Conservation (phyloP, 2,329 filamentous ascomycete species). For the Pseudodiploospora longispora region DNA sequence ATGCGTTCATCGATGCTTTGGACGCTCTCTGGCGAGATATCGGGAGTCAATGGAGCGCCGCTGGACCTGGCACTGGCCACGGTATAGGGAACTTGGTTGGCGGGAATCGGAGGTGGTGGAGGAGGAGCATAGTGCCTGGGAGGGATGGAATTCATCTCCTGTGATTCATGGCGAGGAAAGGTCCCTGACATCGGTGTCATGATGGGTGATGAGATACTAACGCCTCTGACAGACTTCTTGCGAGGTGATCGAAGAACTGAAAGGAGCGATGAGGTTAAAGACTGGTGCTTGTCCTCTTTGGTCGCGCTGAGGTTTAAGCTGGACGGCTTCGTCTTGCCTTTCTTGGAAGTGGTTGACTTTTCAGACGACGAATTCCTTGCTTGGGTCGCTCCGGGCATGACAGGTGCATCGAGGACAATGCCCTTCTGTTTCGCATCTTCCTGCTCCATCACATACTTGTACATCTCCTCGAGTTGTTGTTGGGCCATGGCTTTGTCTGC, state of each 20-base stretch:
- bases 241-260: slow-evolving; percentile 54
- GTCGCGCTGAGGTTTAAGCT: slow-evolving; percentile 38
- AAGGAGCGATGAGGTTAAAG: slow-evolving; percentile 50
- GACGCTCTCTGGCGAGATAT: slow-evolving; percentile 32
- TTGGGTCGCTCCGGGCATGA: slow-evolving; percentile 22
- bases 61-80: slow-evolving; percentile 16
- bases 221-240: slow-evolving; percentile 41
- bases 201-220: slow-evolving; percentile 58
- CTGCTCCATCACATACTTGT: slow-evolving; percentile 85
- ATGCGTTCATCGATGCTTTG: slow-evolving; percentile 50
- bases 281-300: slow-evolving; percentile 43
- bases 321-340: slow-evolving; percentile 40
- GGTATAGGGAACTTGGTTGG: slow-evolving; percentile 32
- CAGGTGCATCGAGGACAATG: slow-evolving; percentile 35
- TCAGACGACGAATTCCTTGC: slow-evolving; percentile 17
- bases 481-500: slow-evolving; percentile 68
- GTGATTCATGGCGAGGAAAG: slow-evolving; percentile 46
- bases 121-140: slow-evolving; percentile 51
- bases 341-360: slow-evolving; percentile 29
- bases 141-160: slow-evolving; percentile 50
- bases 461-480: slow-evolving; percentile 80
- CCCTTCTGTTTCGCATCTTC: slow-evolving; percentile 60
- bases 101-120: slow-evolving; percentile 48
- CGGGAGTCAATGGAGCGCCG: slow-evolving; percentile 20
- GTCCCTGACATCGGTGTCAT: slow-evolving; percentile 55